Percentiles rank a stretch among this genome's conserved stretches.
These are phyloP conservation scores for Knoxia roxburghii DNA, from an alignment of 257 asterid genomes.

Conservation along the genomic window DNA sequence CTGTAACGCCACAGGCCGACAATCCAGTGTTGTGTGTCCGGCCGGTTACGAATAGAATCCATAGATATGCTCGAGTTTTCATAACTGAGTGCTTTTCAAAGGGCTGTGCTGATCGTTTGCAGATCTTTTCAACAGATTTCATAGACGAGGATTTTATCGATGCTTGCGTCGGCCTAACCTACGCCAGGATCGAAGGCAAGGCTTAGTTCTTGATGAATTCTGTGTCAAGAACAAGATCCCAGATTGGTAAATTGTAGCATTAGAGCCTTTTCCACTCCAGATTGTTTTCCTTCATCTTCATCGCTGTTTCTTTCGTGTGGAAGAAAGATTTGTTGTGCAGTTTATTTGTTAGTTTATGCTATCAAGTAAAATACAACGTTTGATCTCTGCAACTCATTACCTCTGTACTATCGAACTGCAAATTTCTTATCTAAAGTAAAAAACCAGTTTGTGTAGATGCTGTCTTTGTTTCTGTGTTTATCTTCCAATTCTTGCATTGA, in stretches of 20 bases:
- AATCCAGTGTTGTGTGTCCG: constrained; percentile 74
- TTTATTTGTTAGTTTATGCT: background rate
- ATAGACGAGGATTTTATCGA: constrained; percentile 83
- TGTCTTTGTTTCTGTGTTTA: background rate
- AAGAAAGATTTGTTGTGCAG: background rate
- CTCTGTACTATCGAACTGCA: background rate
- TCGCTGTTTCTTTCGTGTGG: background rate
- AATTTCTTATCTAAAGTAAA: too few relatives aligned
- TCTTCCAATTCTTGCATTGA: background rate
- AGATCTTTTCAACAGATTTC: constrained; percentile 76
- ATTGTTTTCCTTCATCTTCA: background rate
- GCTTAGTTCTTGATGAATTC: constrained; percentile 19
- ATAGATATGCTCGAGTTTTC: constrained; percentile 63
- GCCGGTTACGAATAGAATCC: constrained; percentile 74
- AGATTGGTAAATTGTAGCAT: background rate
- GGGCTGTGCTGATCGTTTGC: constrained; percentile 53
- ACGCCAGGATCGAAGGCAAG: constrained; percentile 62
- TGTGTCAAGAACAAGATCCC: background rate
- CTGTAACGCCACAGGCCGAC: constrained; percentile 91
- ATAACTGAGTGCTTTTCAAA: constrained; percentile 39
- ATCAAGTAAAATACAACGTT: background rate
- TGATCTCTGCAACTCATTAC: background rate
- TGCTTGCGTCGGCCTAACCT: constrained; percentile 68
- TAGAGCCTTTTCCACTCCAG: background rate
- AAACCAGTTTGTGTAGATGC: too few relatives aligned